Evolutionary conservation across 73 alveolate genomes (phyloP).

Genomic region (Symbiodinium natans): DNA sequence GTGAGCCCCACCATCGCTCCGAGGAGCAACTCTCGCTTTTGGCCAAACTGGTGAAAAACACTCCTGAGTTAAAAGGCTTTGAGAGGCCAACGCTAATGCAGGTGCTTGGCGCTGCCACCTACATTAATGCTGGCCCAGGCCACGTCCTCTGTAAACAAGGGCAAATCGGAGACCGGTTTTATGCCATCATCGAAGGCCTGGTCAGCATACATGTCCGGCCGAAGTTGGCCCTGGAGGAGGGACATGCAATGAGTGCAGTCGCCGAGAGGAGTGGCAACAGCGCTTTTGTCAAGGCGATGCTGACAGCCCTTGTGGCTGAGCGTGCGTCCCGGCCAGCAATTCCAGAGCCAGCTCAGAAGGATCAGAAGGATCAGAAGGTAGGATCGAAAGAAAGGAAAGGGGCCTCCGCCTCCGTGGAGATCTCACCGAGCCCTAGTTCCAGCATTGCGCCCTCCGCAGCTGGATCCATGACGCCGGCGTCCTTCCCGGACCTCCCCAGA

Average conservation of each 20-base stretch:
- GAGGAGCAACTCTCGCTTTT: slow-evolving; percentile 46
- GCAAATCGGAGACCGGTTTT: not conserved
- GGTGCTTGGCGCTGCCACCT: slow-evolving; percentile 62
- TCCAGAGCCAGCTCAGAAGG: too few relatives aligned
- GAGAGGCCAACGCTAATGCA: slow-evolving; percentile 50
- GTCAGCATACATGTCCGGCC: slow-evolving; percentile 10
- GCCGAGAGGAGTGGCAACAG: not conserved
- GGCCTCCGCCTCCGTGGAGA: too few relatives aligned
- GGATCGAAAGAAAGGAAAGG: too few relatives aligned
- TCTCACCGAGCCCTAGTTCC: too few relatives aligned
- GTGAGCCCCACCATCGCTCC: slow-evolving; percentile 65
- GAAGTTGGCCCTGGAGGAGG: not conserved
- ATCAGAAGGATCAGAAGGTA: too few relatives aligned
- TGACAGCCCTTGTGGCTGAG: slow-evolving; percentile 40
- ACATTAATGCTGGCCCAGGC: slow-evolving; percentile 32
- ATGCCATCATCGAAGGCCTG: not conserved
- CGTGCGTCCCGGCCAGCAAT: too few relatives aligned
- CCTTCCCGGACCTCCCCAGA: too few relatives aligned
- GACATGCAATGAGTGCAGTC: slow-evolving; percentile 13
- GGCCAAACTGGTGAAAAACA: slow-evolving; percentile 80
- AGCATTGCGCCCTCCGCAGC: too few relatives aligned
- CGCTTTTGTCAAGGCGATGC: slow-evolving; percentile 41
- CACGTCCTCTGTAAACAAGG: not conserved
- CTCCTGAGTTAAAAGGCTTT: slow-evolving; percentile 52
- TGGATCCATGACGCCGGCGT: too few relatives aligned